A percentile compares a stretch with the other conserved stretches of the same genome.
Evolutionary conservation across 768 basidiomycete species (phyloP).

Genomic region (Auriscalpium orientale): DNA sequence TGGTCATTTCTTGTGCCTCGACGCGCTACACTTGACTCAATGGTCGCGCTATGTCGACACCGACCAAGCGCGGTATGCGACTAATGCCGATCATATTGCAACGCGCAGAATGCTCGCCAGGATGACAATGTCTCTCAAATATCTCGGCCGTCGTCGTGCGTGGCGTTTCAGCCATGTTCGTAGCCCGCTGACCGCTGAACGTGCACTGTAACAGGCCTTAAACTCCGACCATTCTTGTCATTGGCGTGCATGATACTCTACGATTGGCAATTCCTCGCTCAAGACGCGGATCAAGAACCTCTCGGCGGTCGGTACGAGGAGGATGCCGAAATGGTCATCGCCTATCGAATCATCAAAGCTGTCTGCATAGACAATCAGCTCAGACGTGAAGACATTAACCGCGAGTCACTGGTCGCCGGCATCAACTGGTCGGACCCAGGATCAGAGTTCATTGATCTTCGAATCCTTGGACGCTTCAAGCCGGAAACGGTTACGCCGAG

Average conservation of each 20-base stretch:
- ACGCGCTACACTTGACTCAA: not conserved
- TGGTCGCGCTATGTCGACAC: not conserved
- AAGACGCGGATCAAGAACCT: not conserved
- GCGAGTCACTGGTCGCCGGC: not conserved
- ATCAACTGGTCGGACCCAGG: not conserved
- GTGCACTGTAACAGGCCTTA: not conserved
- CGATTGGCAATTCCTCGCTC: not conserved
- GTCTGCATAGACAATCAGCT: not conserved
- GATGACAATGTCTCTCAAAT: not conserved
- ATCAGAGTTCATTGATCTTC: not conserved
- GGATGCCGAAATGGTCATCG: not conserved
- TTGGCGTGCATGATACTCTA: not conserved
- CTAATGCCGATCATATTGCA: not conserved
- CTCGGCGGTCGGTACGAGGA: not conserved
- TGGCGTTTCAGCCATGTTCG: not conserved
- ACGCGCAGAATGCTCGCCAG: not conserved
- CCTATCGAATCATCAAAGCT: not conserved
- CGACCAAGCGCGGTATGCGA: not conserved
- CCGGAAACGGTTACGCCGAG: not conserved
- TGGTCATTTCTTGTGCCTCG: not conserved
- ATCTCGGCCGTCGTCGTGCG: not conserved
- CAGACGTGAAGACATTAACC: not conserved
- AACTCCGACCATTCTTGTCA: not conserved
- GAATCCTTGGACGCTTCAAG: not conserved
- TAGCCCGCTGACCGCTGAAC: not conserved